These are phyloP conservation scores for Murraya koenigii DNA, from an alignment of 345 rosid genomes.

Conservation along the genomic window DNA sequence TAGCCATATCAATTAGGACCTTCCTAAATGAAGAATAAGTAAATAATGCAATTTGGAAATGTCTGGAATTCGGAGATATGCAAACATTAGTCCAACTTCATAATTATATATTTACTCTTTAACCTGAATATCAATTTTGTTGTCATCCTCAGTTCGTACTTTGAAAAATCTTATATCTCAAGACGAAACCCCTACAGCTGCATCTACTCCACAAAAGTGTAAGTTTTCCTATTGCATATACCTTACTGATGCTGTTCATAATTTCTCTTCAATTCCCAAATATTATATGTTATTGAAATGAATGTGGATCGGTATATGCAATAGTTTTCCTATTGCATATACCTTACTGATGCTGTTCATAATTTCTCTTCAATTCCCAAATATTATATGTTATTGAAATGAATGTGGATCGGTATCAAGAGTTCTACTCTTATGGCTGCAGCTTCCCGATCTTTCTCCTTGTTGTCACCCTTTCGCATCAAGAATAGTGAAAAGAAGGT, in stretches of 20 bases:
- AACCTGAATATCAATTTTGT: slow-evolving; percentile 22
- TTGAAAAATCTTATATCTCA: slow-evolving; percentile 84
- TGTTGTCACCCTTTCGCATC: slow-evolving; percentile 80
- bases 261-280: slow-evolving; percentile 10
- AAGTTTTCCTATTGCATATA: slow-evolving; percentile 23
- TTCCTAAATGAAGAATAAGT: neutral
- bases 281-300: too few relatives aligned
- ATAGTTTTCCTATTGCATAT: slow-evolving; percentile 20
- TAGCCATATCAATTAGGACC: neutral
- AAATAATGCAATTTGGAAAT: neutral
- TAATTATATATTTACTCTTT: neutral
- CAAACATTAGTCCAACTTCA: neutral
- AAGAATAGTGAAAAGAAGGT: slow-evolving; percentile 63
- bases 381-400: neutral
- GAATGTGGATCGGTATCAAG: neutral
- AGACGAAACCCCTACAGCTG: slow-evolving; percentile 67
- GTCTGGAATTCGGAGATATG: neutral
- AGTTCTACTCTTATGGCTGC: slow-evolving; percentile 11
- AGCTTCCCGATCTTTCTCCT: slow-evolving; percentile 82
- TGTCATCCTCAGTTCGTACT: slow-evolving; percentile 54
- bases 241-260: neutral
- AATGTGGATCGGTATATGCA: too few relatives aligned
- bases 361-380: slow-evolving; percentile 5
- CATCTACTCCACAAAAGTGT: slow-evolving; percentile 61
- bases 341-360: neutral